A percentile compares a stretch with the other conserved stretches of the same genome.
Evolutionary conservation across 345 rosid species (phyloP).

Genomic region (Eucalyptus cloeziana): DNA sequence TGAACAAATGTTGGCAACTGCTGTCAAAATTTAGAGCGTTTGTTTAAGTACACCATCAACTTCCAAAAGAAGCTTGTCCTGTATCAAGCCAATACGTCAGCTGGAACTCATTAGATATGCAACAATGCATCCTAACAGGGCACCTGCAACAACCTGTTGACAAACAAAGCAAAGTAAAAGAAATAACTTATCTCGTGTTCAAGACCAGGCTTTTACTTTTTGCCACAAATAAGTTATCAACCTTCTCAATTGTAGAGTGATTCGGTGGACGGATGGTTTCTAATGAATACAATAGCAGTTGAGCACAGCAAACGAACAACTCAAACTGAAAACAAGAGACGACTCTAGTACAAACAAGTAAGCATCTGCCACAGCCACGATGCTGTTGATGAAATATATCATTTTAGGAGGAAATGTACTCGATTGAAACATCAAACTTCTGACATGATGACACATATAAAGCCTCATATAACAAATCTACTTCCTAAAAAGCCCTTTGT

Average conservation of each 20-base stretch:
- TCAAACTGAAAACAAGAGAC: neutral
- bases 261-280: neutral
- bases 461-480: neutral
- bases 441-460: neutral
- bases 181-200: neutral
- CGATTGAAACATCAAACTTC: neutral
- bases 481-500: neutral
- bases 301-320: neutral
- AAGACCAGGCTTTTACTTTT: neutral
- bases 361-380: neutral
- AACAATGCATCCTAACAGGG: constrained; percentile 27
- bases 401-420: neutral
- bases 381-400: neutral
- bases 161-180: neutral
- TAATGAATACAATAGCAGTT: neutral
- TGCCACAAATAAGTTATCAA: neutral
- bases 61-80: neutral
- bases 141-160: constrained; percentile 46
- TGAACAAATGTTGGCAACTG: neutral
- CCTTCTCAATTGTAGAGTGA: neutral
- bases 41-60: neutral
- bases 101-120: constrained; percentile 25
- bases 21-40: neutral
- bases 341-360: neutral
- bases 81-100: neutral